Evolutionary conservation across 129 eudicot species (phyloP), one percentile per base, ranked within the genome.

Genomic region (Ambrosia artemisiifolia): DNA sequence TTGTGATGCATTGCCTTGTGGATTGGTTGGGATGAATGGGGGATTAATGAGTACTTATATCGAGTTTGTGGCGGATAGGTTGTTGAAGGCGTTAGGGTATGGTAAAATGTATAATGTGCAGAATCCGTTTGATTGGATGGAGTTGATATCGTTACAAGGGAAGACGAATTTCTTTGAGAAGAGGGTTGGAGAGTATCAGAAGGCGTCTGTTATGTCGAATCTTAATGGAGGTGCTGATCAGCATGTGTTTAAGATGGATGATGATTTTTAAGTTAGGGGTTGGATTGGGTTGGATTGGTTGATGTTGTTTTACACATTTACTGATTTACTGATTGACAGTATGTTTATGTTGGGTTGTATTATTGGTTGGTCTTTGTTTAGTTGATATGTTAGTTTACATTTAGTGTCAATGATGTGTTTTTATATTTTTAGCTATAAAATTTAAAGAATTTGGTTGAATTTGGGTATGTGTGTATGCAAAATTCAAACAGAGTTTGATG

Each of bases 121-220:
- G 48, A 86, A 89, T 16, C 96, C 96, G 2, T 89, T 89, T 80
- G 92, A 89, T 82, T 89, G 96, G 96, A 89, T 89, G 96, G 96
- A 89, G 81, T 59, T 89, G 71, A 86, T 89, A 18, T 75, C 81
- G 17, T 66, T 89, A 33, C 96, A 86, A 72, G 96, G 96, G 76
- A 89, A 89, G 81, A 89, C 96, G 0, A 89, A 89, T 67, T 89
- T 89, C 80, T 89, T 89, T 20, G 96, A 89, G 92, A 89, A 89
- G 81, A 82, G 96, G 36, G 96, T 89, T 38, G 96, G 96, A 62
- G 96, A 89, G 75, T 89, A 89, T 69, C 96, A 89, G 83, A 89
- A 89, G 83, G 96, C 96, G 3, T 86, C 92, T 3, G 91, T 92
- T 3, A 92, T 92, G 97, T 67, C 79, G 0, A 86, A 84, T 40